Percentiles rank a stretch among this genome's conserved stretches.
Evolutionary conservation across 1,139 yeast genomes (phyloP).

Genomic region (Debaryomyces nepalensis): DNA sequence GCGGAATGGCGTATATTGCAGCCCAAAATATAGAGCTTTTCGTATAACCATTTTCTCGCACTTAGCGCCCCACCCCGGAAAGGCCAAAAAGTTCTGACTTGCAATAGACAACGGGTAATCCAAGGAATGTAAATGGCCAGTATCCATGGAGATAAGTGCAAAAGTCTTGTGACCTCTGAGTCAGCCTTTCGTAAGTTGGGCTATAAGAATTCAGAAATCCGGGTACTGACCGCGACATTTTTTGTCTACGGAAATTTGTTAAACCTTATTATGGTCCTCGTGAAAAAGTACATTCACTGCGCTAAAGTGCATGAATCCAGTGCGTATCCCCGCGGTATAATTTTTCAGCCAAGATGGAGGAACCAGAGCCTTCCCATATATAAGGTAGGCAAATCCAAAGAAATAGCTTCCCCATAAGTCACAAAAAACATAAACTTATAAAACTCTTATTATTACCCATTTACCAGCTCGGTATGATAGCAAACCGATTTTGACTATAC

Average conservation of each 20-base stretch:
- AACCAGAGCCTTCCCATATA: background rate
- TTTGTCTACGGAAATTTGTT: background rate
- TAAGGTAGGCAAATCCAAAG: background rate
- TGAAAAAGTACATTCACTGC: constrained; percentile 1
- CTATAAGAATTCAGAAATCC: background rate
- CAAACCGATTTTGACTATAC: background rate
- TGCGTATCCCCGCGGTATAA: background rate
- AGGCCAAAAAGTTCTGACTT: too few species aligned
- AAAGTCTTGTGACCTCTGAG: background rate
- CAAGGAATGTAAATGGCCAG: too few species aligned
- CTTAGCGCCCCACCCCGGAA: too few species aligned
- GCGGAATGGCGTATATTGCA: too few species aligned
- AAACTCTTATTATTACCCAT: background rate
- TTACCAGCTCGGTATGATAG: background rate
- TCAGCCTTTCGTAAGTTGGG: too few species aligned
- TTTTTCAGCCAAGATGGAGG: too few species aligned
- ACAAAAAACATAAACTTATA: background rate
- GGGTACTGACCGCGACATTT: background rate
- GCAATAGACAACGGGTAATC: too few species aligned
- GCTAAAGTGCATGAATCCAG: constrained; percentile 1
- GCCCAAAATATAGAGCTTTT: too few species aligned
- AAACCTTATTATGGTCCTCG: constrained; percentile 2
- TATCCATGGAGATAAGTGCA: background rate
- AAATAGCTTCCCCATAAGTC: background rate
- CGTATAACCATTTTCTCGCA: too few species aligned